Evolutionary conservation across 495 filamentous ascomycete species (phyloP).

Genomic region (Aspergillus affinis): DNA sequence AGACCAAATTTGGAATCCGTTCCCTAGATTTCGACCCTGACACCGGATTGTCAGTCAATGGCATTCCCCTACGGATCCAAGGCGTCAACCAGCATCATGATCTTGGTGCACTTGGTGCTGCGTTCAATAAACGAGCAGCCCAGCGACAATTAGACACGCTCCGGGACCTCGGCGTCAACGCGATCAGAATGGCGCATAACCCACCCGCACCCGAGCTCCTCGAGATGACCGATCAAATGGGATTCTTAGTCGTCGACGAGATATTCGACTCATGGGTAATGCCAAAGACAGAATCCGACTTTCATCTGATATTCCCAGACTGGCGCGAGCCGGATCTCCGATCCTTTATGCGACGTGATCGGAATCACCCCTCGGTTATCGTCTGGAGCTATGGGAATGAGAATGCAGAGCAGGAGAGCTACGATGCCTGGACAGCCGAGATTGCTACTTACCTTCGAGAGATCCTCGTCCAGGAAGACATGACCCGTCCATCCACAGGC

Average conservation of each 20-base stretch:
- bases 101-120: slow-evolving; percentile 6
- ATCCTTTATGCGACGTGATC: slow-evolving; percentile 4
- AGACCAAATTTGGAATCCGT: background rate
- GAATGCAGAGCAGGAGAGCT: background rate
- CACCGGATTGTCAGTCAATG: background rate
- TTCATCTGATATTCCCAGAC: slow-evolving; percentile 7
- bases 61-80: background rate
- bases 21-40: background rate
- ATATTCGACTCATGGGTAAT: slow-evolving; percentile 5
- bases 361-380: slow-evolving; percentile 10
- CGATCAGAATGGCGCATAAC: slow-evolving; percentile 12
- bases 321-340: slow-evolving; percentile 13
- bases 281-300: slow-evolving; percentile 2
- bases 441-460: background rate
- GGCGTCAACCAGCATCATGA: slow-evolving; percentile 11
- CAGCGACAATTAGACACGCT: slow-evolving; percentile 7
- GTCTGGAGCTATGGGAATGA: slow-evolving; percentile 13
- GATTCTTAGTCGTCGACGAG: slow-evolving; percentile 7
- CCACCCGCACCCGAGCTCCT: slow-evolving; percentile 10
- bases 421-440: background rate
- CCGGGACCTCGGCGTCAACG: slow-evolving; percentile 6
- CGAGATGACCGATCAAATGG: slow-evolving; percentile 9
- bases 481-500: background rate
- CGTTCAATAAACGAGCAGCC: slow-evolving; percentile 2
- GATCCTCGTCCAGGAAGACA: slow-evolving; percentile 4